phyloP scores from a whole-genome alignment of 768 basidiomycete species.

The Psilocybe subaeruginosa region DNA sequence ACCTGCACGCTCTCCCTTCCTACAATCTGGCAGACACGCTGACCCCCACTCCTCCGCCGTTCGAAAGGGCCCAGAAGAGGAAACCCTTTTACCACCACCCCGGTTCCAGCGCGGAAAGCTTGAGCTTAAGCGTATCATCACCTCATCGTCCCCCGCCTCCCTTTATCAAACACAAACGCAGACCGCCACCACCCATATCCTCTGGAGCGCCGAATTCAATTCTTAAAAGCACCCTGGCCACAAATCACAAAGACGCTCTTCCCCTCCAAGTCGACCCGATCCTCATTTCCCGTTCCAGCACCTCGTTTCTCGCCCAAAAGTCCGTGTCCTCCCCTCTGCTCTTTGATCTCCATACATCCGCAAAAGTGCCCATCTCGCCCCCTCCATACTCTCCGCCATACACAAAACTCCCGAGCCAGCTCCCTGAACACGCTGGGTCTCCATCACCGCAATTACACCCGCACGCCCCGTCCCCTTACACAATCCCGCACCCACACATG shows the following conservation, averaged over 20 bases:
- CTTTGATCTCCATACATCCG: slow-evolving; percentile 1
- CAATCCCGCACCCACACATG: slow-evolving; percentile 9
- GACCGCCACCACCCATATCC: too few species aligned
- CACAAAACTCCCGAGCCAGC: background rate
- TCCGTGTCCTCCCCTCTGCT: slow-evolving; percentile 25
- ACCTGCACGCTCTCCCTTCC: background rate
- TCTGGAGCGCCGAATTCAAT: too few species aligned
- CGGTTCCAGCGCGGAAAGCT: background rate
- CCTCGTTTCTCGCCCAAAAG: slow-evolving; percentile 16
- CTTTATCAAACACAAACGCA: slow-evolving; percentile 3
- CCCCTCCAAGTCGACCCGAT: slow-evolving; percentile 21
- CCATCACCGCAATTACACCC: background rate
- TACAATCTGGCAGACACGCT: slow-evolving; percentile 5
- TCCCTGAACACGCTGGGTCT: background rate
- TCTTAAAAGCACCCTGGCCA: too few species aligned
- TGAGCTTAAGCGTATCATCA: background rate
- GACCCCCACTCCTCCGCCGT: background rate
- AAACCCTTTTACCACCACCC: background rate
- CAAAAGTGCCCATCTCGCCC: slow-evolving; percentile 9
- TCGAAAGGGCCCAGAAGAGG: slow-evolving; percentile 5
- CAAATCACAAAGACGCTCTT: too few species aligned
- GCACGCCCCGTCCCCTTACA: slow-evolving; percentile 1
- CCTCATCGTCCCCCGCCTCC: background rate
- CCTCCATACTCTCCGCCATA: slow-evolving; percentile 12
- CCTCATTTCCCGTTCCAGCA: slow-evolving; percentile 15